Percentiles rank a stretch among this genome's conserved stretches.
Conservation (phyloP, 257 asterid species). For the Agastache rugosa region DNA sequence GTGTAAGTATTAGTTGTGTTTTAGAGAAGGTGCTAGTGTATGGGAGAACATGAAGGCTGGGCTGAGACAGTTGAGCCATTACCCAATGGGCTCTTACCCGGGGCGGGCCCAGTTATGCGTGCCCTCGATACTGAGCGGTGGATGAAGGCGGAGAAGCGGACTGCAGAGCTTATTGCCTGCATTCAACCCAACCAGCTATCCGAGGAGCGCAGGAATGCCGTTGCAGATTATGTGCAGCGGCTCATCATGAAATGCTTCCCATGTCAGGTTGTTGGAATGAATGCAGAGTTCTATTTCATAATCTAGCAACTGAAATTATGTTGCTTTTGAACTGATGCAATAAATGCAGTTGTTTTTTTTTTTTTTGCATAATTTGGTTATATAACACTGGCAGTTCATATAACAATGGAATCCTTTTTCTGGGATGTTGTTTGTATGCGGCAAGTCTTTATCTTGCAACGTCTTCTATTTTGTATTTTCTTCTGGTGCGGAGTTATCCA, state of each 20-base stretch:
- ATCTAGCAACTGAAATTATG: conserved; percentile 1
- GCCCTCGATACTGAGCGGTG: conserved; percentile 69
- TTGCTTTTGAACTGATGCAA: conserved; percentile 11
- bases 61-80: conserved; percentile 63
- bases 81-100: conserved; percentile 74
- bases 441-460: neutral
- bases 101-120: conserved; percentile 59
- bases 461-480: conserved; percentile 6
- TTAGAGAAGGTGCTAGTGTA: conserved; percentile 49
- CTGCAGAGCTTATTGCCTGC: conserved; percentile 83
- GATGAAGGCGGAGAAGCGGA: conserved; percentile 81
- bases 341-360: conserved; percentile 11
- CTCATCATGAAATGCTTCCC: conserved; percentile 79
- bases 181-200: conserved; percentile 84
- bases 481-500: neutral
- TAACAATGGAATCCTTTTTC: conserved; percentile 15
- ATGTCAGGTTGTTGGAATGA: conserved; percentile 70
- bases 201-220: conserved; percentile 78
- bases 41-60: conserved; percentile 85
- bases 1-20: conserved; percentile 28
- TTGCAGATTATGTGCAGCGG: conserved; percentile 82
- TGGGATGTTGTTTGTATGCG: conserved; percentile 22
- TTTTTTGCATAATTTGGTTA: neutral
- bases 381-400: conserved; percentile 2
- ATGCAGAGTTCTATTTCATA: conserved; percentile 18